These are phyloP conservation scores for Yarrowia keelungensis DNA, from an alignment of 805 yeast genomes.

Conservation along the genomic window DNA sequence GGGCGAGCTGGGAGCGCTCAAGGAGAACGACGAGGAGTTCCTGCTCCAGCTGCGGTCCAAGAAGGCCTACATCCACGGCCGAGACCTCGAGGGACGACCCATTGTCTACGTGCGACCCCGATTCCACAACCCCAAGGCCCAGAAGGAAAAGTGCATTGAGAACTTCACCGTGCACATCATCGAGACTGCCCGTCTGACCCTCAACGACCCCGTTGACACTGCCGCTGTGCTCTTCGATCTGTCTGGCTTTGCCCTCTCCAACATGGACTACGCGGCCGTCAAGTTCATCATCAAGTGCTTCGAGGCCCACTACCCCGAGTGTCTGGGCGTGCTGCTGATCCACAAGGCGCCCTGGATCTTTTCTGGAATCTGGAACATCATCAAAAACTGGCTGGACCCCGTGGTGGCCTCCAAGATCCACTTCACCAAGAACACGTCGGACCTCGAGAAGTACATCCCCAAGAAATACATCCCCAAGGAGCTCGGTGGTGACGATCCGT, in stretches of 20 bases:
- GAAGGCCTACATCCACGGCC: constrained; percentile 78
- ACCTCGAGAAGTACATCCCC: constrained; percentile 68
- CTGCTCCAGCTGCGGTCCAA: constrained; percentile 63
- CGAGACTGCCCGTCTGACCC: constrained; percentile 79
- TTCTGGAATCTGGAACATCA: constrained; percentile 90
- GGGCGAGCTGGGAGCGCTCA: constrained; percentile 72
- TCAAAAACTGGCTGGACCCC: constrained; percentile 95
- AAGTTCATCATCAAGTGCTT: constrained; percentile 87
- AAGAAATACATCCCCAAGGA: constrained; percentile 66
- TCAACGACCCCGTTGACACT: constrained; percentile 77
- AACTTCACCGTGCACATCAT: constrained; percentile 75
- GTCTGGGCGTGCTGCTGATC: constrained; percentile 80
- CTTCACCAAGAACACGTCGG: constrained; percentile 75
- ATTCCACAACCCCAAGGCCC: constrained; percentile 72
- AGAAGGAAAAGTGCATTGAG: constrained; percentile 73
- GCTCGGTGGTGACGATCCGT: constrained; percentile 75
- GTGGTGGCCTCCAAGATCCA: constrained; percentile 91
- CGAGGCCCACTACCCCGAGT: constrained; percentile 97
- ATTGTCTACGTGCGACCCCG: constrained; percentile 81
- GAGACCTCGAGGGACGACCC: constrained; percentile 77
- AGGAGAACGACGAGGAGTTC: constrained; percentile 55
- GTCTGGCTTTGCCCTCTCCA: constrained; percentile 82
- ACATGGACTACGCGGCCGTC: constrained; percentile 92
- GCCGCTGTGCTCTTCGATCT: constrained; percentile 87
- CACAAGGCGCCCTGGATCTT: constrained; percentile 98